phyloP scores from a whole-genome alignment of 768 basidiomycete genomes.

The Pleurotus tuber-regium region DNA sequence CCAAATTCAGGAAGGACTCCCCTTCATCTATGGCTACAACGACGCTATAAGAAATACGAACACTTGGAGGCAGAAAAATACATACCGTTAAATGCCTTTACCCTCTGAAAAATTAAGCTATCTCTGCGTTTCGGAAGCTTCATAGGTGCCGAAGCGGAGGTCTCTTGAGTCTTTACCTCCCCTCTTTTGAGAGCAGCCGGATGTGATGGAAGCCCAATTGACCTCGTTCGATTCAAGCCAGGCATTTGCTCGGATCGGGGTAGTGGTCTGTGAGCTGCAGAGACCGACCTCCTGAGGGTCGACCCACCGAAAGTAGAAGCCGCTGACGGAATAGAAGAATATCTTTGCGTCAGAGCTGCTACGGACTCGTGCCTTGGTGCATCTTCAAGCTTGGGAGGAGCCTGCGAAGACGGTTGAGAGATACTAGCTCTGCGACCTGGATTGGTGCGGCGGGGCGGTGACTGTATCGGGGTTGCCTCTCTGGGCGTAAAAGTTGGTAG shows the following conservation, averaged over 20 bases:
- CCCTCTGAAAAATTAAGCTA: conserved; percentile 35
- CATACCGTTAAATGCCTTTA: conserved; percentile 28
- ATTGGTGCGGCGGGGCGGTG: background rate
- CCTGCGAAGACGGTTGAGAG: background rate
- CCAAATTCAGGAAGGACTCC: conserved; percentile 17
- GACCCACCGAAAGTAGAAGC: background rate
- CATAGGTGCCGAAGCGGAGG: conserved; percentile 1
- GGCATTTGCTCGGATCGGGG: background rate
- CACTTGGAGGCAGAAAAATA: conserved; percentile 3
- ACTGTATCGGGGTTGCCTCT: background rate
- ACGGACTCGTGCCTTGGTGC: background rate
- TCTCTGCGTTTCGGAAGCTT: conserved; percentile 25
- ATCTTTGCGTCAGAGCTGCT: background rate
- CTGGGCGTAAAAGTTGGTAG: background rate
- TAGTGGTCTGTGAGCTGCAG: background rate
- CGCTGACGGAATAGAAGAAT: background rate
- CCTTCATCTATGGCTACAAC: conserved; percentile 14
- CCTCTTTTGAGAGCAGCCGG: background rate
- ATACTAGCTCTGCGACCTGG: conserved; percentile 2
- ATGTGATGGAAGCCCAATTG: conserved; percentile 1
- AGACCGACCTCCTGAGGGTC: conserved; percentile 5
- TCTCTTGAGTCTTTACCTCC: background rate
- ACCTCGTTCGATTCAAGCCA: conserved; percentile 10
- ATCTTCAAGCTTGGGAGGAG: background rate
- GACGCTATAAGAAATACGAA: background rate